Conservation (phyloP, 192 early-diverging fungal species). For the Gonapodya prolifera region DNA sequence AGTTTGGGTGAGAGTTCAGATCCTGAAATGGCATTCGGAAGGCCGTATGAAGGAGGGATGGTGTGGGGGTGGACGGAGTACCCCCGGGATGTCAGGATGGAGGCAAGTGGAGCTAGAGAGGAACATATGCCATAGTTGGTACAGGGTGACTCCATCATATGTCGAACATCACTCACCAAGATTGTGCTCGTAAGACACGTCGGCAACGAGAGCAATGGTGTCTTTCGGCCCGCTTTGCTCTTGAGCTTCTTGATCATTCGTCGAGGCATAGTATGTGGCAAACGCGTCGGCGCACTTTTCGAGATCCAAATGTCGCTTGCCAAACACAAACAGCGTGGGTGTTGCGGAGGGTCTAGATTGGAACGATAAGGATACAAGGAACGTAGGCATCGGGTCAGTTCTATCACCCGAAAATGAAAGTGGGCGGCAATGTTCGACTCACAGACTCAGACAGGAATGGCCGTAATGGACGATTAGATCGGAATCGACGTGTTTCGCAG, state of each 20-base stretch:
- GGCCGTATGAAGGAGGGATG: not conserved
- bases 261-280: slow-evolving; percentile 16
- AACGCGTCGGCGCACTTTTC: slow-evolving; percentile 38
- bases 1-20: slow-evolving; percentile 18
- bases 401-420: not conserved
- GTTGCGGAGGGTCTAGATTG: slow-evolving; percentile 58
- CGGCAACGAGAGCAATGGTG: slow-evolving; percentile 55
- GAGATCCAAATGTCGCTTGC: slow-evolving; percentile 53
- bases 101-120: not conserved
- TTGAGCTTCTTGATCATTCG: no score
- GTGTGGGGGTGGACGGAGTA: not conserved
- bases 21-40: slow-evolving; percentile 11
- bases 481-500: slow-evolving; percentile 74
- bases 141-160: slow-evolving; percentile 27
- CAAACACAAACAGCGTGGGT: slow-evolving; percentile 82
- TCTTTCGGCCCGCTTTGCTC: slow-evolving; percentile 18
- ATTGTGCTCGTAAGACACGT: slow-evolving; percentile 60
- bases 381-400: not conserved
- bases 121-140: slow-evolving; percentile 19
- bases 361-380: no score
- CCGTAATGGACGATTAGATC: slow-evolving; percentile 95
- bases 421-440: slow-evolving; percentile 16
- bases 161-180: slow-evolving; percentile 11
- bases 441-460: slow-evolving; percentile 74
- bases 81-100: not conserved